phyloP scores from a whole-genome alignment of 164 flowering plant species.

The Akebia trifoliata region DNA sequence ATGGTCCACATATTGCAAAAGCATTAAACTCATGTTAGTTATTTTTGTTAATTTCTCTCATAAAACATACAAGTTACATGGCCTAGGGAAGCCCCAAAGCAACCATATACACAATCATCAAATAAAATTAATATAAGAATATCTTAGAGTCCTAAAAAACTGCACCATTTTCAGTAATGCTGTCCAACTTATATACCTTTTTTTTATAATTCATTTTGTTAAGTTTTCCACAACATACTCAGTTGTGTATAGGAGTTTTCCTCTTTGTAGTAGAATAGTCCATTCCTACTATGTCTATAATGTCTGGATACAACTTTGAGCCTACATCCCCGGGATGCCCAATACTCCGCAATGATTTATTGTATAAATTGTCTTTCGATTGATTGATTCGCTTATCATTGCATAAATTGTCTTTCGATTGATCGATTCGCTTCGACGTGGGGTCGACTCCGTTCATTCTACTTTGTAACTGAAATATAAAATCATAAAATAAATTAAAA shows the following conservation, averaged over 20 bases:
- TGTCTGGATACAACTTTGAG: slow-evolving; percentile 34
- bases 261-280: slow-evolving; percentile 68
- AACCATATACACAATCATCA: too few species aligned
- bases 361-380: too few species aligned
- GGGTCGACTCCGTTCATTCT: background rate
- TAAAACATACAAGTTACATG: background rate
- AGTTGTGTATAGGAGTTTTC: slow-evolving; percentile 76
- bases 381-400: slow-evolving; percentile 23
- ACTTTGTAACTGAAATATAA: too few species aligned
- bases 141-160: slow-evolving; percentile 36
- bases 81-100: background rate
- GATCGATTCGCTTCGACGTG: background rate
- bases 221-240: slow-evolving; percentile 8
- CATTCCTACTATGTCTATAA: slow-evolving; percentile 55
- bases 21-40: background rate
- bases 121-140: too few species aligned
- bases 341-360: slow-evolving; percentile 14
- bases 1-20: background rate
- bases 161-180: slow-evolving; percentile 54
- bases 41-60: background rate
- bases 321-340: slow-evolving; percentile 10
- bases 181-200: slow-evolving; percentile 20
- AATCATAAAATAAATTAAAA: too few species aligned
- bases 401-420: background rate
- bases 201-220: slow-evolving; percentile 1